Evolutionary conservation across 495 filamentous ascomycete genomes (phyloP), one percentile per base, ranked within the genome.

Genomic region (Talaromyces adpressus): DNA sequence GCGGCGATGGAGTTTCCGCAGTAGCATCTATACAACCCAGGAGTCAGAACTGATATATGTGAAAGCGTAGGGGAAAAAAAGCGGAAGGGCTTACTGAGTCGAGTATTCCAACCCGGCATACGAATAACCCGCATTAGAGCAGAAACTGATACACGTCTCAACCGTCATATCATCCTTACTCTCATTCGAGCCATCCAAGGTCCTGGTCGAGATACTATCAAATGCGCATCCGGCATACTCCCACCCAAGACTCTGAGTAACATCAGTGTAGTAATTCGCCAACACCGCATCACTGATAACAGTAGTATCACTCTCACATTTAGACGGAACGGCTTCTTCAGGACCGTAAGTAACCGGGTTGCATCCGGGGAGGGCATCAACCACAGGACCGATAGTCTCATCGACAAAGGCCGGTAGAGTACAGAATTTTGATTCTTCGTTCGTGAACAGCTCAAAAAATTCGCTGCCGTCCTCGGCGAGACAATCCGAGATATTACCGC

Each of bases 401-500:
- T 73, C 9, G 18, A 82, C 64, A 2, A 65, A 62, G 20, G 80
- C 77, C 16, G 70, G 56, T 63, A 84, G 75, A 54, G 74, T 76
- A 76, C 85, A 88, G 60, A 72, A 70, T 57, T 73, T 69, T 7
- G 68, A 67, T 57, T 69, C 57, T 62, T 73, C 65, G 63, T 81
- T 79, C 53, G 67, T 67, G 39, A 63, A 66, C 29, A 65, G 66
- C 18, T 62, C 64, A 62, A 89, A 86, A 57, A 81, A 63, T 0
- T 75, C 75, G 7, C 57, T 51, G 8, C 67, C 65, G 32, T 59
- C 62, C 39, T 60, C 62, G n/a, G 69, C 58, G 32, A 29, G 52
- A 73, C 89, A 92, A 65, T 85, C 78, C 2, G 77, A 63, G 18
- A 88, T 73, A 5, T 63, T 69, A 25, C 83, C 83, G 57, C 77